Conservation (phyloP, 352 stramenopile species). For the Pythium rishiriense region DNA sequence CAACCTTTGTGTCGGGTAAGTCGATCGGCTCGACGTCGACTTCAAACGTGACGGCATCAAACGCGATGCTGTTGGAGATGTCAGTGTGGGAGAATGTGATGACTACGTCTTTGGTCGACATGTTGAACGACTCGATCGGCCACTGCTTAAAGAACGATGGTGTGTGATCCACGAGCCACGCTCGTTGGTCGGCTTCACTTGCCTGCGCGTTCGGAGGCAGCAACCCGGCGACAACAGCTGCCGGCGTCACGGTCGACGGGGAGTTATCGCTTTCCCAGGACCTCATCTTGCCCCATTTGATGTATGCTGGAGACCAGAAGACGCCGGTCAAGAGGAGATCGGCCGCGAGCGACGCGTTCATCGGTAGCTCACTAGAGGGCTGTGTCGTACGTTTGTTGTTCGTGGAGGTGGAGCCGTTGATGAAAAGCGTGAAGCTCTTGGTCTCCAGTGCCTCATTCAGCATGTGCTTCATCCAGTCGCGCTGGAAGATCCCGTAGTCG, state of each 20-base stretch:
- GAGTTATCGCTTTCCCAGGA: background rate
- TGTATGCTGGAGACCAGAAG: background rate
- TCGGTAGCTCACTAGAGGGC: background rate
- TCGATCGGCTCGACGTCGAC: conserved; percentile 7
- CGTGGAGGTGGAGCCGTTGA: background rate
- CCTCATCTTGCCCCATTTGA: conserved; percentile 2
- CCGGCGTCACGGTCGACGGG: background rate
- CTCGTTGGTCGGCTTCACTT: conserved; percentile 2
- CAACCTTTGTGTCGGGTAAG: conserved; percentile 3
- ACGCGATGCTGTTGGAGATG: background rate
- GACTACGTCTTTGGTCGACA: conserved; percentile 8
- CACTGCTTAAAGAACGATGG: background rate
- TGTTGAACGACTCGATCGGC: conserved; percentile 1
- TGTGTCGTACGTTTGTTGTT: background rate
- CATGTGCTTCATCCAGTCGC: conserved; percentile 11
- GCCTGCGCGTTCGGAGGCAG: background rate
- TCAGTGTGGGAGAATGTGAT: conserved; percentile 10
- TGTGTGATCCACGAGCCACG: conserved; percentile 1
- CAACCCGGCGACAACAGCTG: background rate
- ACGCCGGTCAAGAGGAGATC: background rate
- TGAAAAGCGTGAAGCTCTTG: background rate
- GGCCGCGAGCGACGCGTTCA: conserved; percentile 1
- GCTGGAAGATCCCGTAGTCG: conserved; percentile 13
- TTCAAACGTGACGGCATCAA: conserved; percentile 13
- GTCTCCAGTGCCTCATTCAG: background rate